Base-by-base conservation (phyloP, 371 early-diverging fungal species). In the Saksenaea oblongispora region DNA sequence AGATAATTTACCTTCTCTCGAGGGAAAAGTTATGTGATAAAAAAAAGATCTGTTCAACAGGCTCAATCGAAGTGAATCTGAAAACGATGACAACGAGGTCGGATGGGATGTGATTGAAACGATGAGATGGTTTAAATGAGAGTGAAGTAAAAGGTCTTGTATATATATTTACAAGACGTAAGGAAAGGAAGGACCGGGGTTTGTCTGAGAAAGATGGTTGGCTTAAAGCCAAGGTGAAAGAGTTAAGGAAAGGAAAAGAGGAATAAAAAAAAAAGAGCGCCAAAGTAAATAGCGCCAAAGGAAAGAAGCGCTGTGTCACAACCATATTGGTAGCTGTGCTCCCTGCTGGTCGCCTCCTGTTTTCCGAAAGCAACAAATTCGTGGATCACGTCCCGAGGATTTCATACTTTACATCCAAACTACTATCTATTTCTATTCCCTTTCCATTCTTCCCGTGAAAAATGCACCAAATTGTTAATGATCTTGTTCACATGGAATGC, bases 201-300 rank as follows among this genome's bases (percentile, higher is more conserved):
- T 22, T 47, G 3, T 47, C 51, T 17, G 22, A 22, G 24, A 22
- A 47, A 47, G 51, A 47, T 47, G 51, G 51, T 47, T 47, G 51
- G 51, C 51, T 47, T 47, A 22, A 22, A 18, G 51, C 51, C 51
- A 47, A 47, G 22, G 51, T 47, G 22, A 47, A 47, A 22, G 17
- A 47, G 11, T 17, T 22, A 47, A 47, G 51, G 51, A 22, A 47
- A 47, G 51, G 51, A 47, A 47, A 47, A 47, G 51, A 47, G 24
- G 22, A 22, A 47, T 10, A 1, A 22, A 22, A 47, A 47, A 44
- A 22, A 17, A 10, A 47, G 22, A 47, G 3, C 14, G 42, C 10
- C 42, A 17, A 41, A 17, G n/a, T 14, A 41, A 41, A 14, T n/a
- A 39, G 15, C 39, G 39, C 39, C 39, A 39, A 39, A 39, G 39